Base-by-base conservation (phyloP, 345 rosid genomes). In the Trapa incisa region DNA sequence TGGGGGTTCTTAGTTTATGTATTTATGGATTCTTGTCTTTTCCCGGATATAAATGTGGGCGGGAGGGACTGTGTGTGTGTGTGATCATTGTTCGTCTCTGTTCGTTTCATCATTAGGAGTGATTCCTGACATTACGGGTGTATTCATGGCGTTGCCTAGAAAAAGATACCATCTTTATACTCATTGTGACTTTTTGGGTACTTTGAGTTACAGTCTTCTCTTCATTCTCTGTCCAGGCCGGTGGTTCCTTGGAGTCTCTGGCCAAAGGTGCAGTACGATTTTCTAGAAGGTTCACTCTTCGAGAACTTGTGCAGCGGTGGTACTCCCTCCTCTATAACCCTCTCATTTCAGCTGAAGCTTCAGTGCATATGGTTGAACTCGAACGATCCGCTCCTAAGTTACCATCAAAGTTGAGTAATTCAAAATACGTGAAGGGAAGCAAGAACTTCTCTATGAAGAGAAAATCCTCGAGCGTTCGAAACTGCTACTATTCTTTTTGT, bases 231-330 rank as follows among this genome's bases (percentile, higher is more conserved):
- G 80, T 80, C 56, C 79, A 95, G 99, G 86, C 87, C 13, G 99
- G 99, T 65, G 99, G 96, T 78, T 95, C 94, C 70, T 88, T 95
- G 87, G 98, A 95, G 78, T 82, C 98, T 12, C 92, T 95, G 77
- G 99, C 96, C 48, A 95, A 87, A 82, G 98, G 98, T 29, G 98
- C 96, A 13, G 96, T 95, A 70, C 82, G 69, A 70, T 95, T 95
- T 75, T 91, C 99, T 38, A 84, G 81, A 68, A 84, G 75, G 76
- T 89, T 79, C 74, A 78, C 89, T 6, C 72, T 95, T 65, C 69
- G 69, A 77, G 98, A 91, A 77, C 78, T 95, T 57, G 85, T 76
- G 74, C 89, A 91, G 65, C 89, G 94, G 45, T 91, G 98, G 98
- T 84, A 78, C 77, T 80, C 94, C 70, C 89, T 95, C 41, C 92